A percentile compares a stretch with the other conserved stretches of the same genome.
Evolutionary conservation across 2,329 filamentous ascomycete species (phyloP).

Genomic region (Aspergillus alliaceus): DNA sequence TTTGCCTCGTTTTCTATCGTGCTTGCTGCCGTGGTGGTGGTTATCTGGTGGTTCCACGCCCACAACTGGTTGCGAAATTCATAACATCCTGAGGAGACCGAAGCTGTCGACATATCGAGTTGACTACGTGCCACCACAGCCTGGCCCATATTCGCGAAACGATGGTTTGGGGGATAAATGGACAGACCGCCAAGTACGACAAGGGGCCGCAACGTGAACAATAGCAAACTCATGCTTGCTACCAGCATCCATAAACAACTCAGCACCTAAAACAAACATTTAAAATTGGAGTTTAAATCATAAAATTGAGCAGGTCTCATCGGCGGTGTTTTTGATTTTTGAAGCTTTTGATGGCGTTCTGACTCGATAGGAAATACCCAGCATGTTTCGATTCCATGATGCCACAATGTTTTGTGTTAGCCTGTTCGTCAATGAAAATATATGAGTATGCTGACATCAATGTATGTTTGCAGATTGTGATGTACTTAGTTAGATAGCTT

Average conservation of each 20-base stretch:
- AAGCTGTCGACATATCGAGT: neutral
- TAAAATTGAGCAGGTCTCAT: conserved; percentile 14
- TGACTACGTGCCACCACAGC: neutral
- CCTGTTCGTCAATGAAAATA: neutral
- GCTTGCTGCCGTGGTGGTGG: conserved; percentile 46
- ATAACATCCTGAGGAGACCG: neutral
- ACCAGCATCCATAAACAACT: too few relatives aligned
- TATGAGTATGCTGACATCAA: neutral
- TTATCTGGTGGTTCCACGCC: conserved; percentile 45
- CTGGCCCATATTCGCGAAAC: too few relatives aligned
- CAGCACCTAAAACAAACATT: neutral
- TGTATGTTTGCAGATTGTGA: neutral
- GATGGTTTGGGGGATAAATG: neutral
- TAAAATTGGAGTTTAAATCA: neutral
- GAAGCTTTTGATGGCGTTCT: neutral
- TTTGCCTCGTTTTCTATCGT: conserved; percentile 34
- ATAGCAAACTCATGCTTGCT: neutral
- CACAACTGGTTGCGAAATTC: conserved; percentile 31
- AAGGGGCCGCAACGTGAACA: neutral
- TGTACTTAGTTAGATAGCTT: neutral
- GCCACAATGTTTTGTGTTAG: neutral
- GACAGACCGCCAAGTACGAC: neutral
- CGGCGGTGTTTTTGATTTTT: neutral
- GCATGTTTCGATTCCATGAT: conserved; percentile 1
- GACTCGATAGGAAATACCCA: conserved; percentile 8